Conservation (phyloP, 495 filamentous ascomycete species). For the Neurospora terricola region DNA sequence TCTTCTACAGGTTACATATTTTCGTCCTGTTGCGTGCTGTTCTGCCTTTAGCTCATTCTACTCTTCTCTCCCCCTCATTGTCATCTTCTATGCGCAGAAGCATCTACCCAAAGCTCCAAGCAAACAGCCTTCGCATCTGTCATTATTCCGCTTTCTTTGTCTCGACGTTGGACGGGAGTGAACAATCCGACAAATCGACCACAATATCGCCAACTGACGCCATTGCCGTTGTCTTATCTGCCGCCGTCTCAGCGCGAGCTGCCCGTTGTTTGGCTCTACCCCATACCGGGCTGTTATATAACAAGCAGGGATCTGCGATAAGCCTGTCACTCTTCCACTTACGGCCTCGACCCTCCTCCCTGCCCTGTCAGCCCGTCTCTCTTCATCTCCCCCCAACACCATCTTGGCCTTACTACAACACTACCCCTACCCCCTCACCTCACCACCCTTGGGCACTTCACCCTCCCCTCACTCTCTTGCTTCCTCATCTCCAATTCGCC, state of each 20-base stretch:
- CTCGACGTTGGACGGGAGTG: background rate
- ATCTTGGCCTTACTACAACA: slow-evolving; percentile 3
- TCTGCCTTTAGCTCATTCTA: background rate
- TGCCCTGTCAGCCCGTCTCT: slow-evolving; percentile 3
- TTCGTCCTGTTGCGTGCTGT: too few relatives aligned
- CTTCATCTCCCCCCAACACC: slow-evolving; percentile 1
- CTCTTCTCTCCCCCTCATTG: background rate
- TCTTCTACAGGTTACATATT: background rate
- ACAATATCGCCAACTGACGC: slow-evolving; percentile 6
- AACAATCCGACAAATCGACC: background rate
- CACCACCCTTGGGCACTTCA: background rate
- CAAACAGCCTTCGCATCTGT: background rate
- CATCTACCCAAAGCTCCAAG: background rate
- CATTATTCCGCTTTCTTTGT: background rate
- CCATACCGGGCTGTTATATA: slow-evolving; percentile 19
- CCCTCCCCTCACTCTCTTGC: background rate
- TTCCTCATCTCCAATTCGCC: background rate
- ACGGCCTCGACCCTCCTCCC: slow-evolving; percentile 1
- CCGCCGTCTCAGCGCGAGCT: background rate
- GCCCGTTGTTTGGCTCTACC: background rate
- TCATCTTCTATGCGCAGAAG: background rate
- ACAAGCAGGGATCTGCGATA: slow-evolving; percentile 32
- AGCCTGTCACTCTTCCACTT: slow-evolving; percentile 27
- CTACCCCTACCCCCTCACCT: background rate
- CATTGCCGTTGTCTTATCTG: slow-evolving; percentile 14